phyloP scores from a whole-genome alignment of 2,329 filamentous ascomycete species.

The Pyrenophora teres region DNA sequence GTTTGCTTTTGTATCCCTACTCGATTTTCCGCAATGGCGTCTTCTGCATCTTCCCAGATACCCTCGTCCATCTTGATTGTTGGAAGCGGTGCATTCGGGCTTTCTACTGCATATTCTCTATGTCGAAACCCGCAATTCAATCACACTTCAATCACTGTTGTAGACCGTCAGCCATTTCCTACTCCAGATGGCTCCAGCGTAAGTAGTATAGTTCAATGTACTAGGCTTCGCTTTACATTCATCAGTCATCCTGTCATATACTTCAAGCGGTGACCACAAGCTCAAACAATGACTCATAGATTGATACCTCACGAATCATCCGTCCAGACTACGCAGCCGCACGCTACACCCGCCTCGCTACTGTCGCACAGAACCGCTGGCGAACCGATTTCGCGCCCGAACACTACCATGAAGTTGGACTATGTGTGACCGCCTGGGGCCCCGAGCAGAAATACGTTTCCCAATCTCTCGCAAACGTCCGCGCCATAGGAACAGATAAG shows the following conservation, averaged over 20 bases:
- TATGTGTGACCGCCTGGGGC: constrained; percentile 66
- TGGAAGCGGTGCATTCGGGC: constrained; percentile 60
- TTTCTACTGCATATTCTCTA: constrained; percentile 72
- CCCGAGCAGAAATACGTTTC: constrained; percentile 50
- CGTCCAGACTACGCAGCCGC: constrained; percentile 80
- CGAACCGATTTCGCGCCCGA: constrained; percentile 66
- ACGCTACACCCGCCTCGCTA: constrained; percentile 75
- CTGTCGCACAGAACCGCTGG: constrained; percentile 72
- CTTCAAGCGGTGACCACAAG: not conserved
- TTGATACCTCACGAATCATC: constrained; percentile 66
- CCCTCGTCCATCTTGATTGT: constrained; percentile 56
- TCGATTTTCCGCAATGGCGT: constrained; percentile 25
- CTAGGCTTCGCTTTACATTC: not conserved
- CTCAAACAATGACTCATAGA: constrained; percentile 29
- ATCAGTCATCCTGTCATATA: not conserved
- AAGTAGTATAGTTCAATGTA: constrained; percentile 19
- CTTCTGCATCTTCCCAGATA: constrained; percentile 19
- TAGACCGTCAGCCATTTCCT: constrained; percentile 63
- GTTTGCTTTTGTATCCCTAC: constrained; percentile 1
- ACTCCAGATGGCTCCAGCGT: constrained; percentile 62
- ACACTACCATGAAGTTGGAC: constrained; percentile 71
- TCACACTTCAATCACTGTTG: constrained; percentile 59
- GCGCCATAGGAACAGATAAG: constrained; percentile 43
- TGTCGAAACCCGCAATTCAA: constrained; percentile 61
- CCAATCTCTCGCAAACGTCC: constrained; percentile 43